Evolutionary conservation across 2,329 filamentous ascomycete species (phyloP), one percentile per base, ranked within the genome.

Genomic region (Rhinocladiella similis): DNA sequence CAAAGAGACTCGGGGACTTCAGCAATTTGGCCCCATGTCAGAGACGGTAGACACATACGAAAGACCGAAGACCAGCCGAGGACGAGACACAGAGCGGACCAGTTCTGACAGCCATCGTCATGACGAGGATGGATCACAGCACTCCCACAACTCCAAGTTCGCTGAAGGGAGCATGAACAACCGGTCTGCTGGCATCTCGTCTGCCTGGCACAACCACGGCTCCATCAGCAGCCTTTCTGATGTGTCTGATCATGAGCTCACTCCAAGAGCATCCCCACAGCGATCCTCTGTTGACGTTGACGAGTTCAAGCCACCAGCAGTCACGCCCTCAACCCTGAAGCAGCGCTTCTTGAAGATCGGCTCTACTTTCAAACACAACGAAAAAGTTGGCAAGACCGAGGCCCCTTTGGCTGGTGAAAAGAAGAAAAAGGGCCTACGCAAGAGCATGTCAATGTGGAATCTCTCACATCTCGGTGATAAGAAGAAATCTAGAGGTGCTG

Each of bases 151-250:
- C 42, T 95, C 81, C 67, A 87, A 75, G 53, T 88, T 88, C 63
- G 72, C 82, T 36, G 91, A 96, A 73, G 91, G 88, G 39, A 93
- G 88, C 67, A 93, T 96, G 89, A 90, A 87, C 67, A 90, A 95
- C 72, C 85, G 89, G 42, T 66, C 63, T 29, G 49, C 50, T 45
- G 65, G 61, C 5, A 39, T 62, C 13, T 60, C 65, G 4, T 67
- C 65, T 10, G 59, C 62, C 10, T 67, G 65, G 65, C 46, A 48
- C 18, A 39, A 63, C 39, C 43, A 58, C 43, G 42, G 47, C 38
- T 57, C 57, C 27, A 27, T 56, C 22, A 38, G 43, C 29, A 57
- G 54, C 35, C 18, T 50, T 35, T 58, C 59, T 13, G 52, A 38
- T 33, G 55, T 59, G 16, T 57, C 56, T 10, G 62, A 59, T 14